These are phyloP conservation scores for Suillus bovinus DNA, from an alignment of 768 basidiomycete species.

Conservation along the genomic window DNA sequence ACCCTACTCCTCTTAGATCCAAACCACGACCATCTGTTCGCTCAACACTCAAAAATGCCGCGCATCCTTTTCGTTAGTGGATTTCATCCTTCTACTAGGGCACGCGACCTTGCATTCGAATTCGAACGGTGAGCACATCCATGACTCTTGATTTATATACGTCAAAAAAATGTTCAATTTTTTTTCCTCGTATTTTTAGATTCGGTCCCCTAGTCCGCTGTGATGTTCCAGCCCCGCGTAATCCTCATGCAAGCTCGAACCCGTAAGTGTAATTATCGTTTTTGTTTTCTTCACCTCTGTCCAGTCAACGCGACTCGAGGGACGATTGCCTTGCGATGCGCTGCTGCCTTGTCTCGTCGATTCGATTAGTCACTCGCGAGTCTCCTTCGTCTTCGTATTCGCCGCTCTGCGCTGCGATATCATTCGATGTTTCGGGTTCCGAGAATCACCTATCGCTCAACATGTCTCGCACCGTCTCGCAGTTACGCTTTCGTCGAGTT, in stretches of 20 bases:
- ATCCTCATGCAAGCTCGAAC: too few species aligned
- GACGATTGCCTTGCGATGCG: too few species aligned
- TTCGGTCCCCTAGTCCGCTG: too few species aligned
- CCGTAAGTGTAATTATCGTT: too few species aligned
- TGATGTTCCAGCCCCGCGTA: too few species aligned
- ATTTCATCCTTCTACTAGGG: constrained; percentile 80
- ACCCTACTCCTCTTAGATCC: constrained; percentile 19
- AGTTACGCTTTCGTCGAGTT: too few species aligned
- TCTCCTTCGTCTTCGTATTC: too few species aligned
- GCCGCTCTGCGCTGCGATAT: constrained; percentile 7
- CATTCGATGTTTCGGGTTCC: constrained; percentile 22
- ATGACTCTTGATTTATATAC: background rate
- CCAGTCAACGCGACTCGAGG: constrained; percentile 1
- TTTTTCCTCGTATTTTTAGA: constrained; percentile 39
- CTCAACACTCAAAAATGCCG: constrained; percentile 47
- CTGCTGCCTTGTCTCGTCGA: constrained; percentile 11
- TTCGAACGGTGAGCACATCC: constrained; percentile 69
- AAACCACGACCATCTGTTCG: constrained; percentile 22
- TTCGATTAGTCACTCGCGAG: constrained; percentile 12
- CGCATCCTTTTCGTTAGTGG: constrained; percentile 88
- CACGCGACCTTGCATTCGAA: constrained; percentile 81
- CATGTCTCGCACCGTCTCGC: too few species aligned
- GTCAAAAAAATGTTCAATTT: constrained; percentile 9
- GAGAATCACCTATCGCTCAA: constrained; percentile 27
- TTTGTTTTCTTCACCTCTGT: too few species aligned